phyloP scores from a whole-genome alignment of 331 rosid genomes.

The Pyracantha coccinea region DNA sequence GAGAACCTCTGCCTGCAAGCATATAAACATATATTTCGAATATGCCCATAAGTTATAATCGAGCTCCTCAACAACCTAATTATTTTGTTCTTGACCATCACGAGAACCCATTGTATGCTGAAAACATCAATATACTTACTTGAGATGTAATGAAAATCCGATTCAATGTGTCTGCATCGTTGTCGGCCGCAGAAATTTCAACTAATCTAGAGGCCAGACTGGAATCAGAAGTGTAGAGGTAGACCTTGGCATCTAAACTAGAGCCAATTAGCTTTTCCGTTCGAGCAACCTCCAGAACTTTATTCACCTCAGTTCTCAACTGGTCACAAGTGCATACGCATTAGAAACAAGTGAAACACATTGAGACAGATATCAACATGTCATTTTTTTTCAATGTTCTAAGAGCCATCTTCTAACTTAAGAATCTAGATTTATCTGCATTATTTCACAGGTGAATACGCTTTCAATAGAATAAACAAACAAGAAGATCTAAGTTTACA shows the following conservation, averaged over 20 bases:
- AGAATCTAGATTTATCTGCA: not conserved
- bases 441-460: not conserved
- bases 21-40: not conserved
- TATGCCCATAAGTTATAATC: too few species aligned
- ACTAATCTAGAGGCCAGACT: conserved; percentile 50
- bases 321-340: conserved; percentile 26
- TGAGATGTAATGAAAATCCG: conserved; percentile 81
- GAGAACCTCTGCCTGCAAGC: conserved; percentile 72
- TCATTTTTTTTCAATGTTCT: not conserved
- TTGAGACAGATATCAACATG: not conserved
- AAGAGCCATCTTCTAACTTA: not conserved
- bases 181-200: conserved; percentile 48
- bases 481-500: not conserved
- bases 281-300: conserved; percentile 81
- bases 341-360: conserved; percentile 7
- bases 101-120: too few species aligned
- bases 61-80: too few species aligned
- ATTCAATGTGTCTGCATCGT: conserved; percentile 63
- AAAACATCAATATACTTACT: conserved; percentile 27
- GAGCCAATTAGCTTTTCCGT: conserved; percentile 72
- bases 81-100: too few species aligned
- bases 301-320: conserved; percentile 93
- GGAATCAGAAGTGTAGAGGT: conserved; percentile 47
- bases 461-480: not conserved
- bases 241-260: conserved; percentile 90